Evolutionary conservation across 352 stramenopile species (phyloP).

Genomic region (Pythium folliculosum): DNA sequence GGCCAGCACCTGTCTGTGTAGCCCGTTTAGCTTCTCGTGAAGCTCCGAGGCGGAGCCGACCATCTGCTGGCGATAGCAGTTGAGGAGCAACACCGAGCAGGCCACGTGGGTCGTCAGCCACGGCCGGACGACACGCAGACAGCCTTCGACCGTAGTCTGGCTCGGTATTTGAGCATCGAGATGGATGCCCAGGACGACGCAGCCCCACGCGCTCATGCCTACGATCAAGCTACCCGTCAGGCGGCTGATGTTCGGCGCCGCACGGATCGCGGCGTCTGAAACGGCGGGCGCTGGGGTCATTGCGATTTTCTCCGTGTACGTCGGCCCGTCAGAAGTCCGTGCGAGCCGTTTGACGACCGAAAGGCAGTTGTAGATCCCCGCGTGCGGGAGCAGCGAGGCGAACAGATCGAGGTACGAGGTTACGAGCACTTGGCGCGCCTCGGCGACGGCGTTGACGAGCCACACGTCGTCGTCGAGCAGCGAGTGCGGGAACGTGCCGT

Average conservation of each 20-base stretch:
- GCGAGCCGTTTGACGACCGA: not conserved
- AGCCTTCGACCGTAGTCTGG: not conserved
- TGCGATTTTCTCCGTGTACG: not conserved
- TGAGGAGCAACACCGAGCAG: not conserved
- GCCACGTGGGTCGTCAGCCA: not conserved
- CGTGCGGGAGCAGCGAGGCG: constrained; percentile 16
- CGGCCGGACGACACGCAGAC: not conserved
- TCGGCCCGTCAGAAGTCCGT: not conserved
- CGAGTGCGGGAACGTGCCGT: not conserved
- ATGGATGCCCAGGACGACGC: not conserved
- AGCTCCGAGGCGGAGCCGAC: not conserved
- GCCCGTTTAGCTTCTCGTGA: not conserved
- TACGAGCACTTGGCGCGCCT: constrained; percentile 19
- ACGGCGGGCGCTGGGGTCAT: not conserved
- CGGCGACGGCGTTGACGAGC: constrained; percentile 17
- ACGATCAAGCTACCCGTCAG: not conserved
- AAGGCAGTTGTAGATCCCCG: not conserved
- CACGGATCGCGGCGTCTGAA: not conserved
- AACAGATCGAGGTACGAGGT: constrained; percentile 21
- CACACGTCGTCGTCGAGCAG: constrained; percentile 12
- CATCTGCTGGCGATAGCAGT: not conserved
- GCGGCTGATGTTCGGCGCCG: not conserved
- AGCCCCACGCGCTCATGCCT: not conserved
- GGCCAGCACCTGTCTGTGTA: not conserved
- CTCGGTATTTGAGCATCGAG: not conserved